phyloP scores from a whole-genome alignment of 768 basidiomycete species.

The Tricholoma hemisulphureum region DNA sequence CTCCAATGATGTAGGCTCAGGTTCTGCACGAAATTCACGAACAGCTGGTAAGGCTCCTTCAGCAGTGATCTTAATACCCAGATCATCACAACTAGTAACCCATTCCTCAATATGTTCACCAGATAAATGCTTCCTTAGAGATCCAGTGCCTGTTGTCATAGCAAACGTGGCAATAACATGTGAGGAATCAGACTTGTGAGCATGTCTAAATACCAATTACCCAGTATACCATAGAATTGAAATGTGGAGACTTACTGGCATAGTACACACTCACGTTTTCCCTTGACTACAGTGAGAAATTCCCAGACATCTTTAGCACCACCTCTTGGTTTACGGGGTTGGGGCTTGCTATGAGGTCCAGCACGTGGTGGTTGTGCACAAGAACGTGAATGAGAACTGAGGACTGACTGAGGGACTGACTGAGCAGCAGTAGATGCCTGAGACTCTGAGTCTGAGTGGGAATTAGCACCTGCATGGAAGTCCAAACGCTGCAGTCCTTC shows the following conservation, averaged over 20 bases:
- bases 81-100: slow-evolving; percentile 12
- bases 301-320: no score
- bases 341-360: neutral
- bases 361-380: neutral
- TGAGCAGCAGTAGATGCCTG: no score
- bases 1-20: no score
- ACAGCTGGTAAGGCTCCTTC: neutral
- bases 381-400: neutral
- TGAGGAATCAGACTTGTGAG: neutral
- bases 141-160: slow-evolving; percentile 4
- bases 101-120: slow-evolving; percentile 14
- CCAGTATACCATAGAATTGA: no score
- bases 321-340: neutral
- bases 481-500: no score
- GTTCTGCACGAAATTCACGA: neutral
- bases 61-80: slow-evolving; percentile 16
- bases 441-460: no score
- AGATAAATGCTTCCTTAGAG: slow-evolving; percentile 5
- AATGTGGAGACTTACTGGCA: no score
- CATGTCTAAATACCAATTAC: neutral
- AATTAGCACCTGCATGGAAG: no score
- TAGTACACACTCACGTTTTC: no score
- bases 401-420: neutral
- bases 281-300: no score
- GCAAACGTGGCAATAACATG: slow-evolving; percentile 1